These are phyloP conservation scores for Osmanthus fragrans DNA, from an alignment of 257 asterid genomes.

Conservation along the genomic window DNA sequence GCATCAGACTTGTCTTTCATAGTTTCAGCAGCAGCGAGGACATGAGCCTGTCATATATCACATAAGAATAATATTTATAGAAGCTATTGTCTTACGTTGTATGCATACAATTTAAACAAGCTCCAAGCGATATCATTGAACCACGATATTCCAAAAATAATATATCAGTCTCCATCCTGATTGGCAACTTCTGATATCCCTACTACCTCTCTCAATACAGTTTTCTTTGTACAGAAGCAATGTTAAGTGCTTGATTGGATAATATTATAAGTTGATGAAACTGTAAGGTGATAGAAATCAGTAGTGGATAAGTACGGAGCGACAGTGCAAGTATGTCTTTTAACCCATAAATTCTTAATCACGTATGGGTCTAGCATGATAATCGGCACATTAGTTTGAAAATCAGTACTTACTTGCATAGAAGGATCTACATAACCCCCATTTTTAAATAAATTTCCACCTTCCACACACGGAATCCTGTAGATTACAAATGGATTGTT, in stretches of 20 bases:
- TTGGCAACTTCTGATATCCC: too few relatives aligned
- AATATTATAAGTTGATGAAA: too few relatives aligned
- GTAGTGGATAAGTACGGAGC: not conserved
- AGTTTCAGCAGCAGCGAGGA: slow-evolving; percentile 30
- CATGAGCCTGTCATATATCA: slow-evolving; percentile 41
- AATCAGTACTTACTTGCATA: slow-evolving; percentile 35
- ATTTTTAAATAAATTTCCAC: slow-evolving; percentile 43
- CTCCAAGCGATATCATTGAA: too few relatives aligned
- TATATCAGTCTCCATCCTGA: not conserved
- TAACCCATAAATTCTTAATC: not conserved
- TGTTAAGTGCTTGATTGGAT: too few relatives aligned
- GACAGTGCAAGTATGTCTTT: not conserved
- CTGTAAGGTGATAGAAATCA: too few relatives aligned
- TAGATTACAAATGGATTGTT: slow-evolving; percentile 19
- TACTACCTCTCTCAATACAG: not conserved
- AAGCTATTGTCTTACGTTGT: not conserved
- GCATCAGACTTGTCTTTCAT: slow-evolving; percentile 28
- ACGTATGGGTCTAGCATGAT: not conserved
- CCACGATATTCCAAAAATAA: too few relatives aligned
- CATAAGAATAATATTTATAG: not conserved
- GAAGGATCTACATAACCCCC: slow-evolving; percentile 28
- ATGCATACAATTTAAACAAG: not conserved
- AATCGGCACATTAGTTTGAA: not conserved
- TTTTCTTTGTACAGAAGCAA: not conserved
- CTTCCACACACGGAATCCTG: slow-evolving; percentile 52